Evolutionary conservation across 495 filamentous ascomycete genomes (phyloP).

Genomic region (Penicillium psychrofluorescens): DNA sequence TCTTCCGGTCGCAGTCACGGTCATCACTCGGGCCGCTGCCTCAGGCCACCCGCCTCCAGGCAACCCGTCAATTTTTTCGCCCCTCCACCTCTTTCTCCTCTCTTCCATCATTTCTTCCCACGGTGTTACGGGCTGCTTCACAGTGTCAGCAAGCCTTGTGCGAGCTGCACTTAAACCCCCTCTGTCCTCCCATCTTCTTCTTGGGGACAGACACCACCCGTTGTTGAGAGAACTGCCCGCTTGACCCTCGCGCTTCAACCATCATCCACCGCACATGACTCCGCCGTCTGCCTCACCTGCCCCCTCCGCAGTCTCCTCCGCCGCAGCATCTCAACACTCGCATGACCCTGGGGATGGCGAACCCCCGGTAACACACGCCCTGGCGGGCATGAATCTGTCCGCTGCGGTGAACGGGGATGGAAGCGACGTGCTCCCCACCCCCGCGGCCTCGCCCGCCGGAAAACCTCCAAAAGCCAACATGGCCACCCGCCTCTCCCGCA

Average conservation of each 20-base stretch:
- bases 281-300: constrained; percentile 36
- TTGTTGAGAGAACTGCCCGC: too few species aligned
- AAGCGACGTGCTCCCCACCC: constrained; percentile 8
- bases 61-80: constrained; percentile 16
- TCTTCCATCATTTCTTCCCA: not conserved
- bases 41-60: constrained; percentile 22
- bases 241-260: not conserved
- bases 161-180: constrained; percentile 16
- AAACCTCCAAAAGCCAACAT: constrained; percentile 44
- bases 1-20: constrained; percentile 13
- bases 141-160: constrained; percentile 10
- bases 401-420: constrained; percentile 25
- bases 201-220: too few species aligned
- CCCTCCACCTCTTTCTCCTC: constrained; percentile 7
- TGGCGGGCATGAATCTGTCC: constrained; percentile 42
- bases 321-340: constrained; percentile 34
- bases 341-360: constrained; percentile 37
- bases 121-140: constrained; percentile 1
- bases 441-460: constrained; percentile 22
- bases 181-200: not conserved
- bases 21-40: constrained; percentile 29
- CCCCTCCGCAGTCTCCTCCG: constrained; percentile 39
- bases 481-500: constrained; percentile 52
- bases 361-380: constrained; percentile 36
- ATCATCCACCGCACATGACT: constrained; percentile 40